Conservation (phyloP, 768 basidiomycete species). For the Leucocoprinus birnbaumii region DNA sequence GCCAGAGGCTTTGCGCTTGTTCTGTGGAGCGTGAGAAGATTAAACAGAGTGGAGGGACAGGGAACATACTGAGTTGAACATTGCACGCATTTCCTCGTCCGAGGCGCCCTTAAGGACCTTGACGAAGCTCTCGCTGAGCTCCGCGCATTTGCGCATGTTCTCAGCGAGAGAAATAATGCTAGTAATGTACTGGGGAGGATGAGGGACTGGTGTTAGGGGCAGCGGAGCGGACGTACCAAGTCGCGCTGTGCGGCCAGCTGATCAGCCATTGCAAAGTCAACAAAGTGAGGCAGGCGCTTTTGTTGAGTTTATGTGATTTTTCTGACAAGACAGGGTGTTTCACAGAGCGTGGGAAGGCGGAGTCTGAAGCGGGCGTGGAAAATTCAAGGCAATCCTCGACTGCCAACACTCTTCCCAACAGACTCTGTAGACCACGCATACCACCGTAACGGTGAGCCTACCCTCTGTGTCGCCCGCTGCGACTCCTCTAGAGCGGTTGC, state of each 20-base stretch:
- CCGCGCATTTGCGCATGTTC: slow-evolving; percentile 60
- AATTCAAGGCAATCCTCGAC: slow-evolving; percentile 15
- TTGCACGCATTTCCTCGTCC: slow-evolving; percentile 9
- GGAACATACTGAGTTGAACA: background rate
- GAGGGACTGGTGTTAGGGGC: slow-evolving; percentile 3
- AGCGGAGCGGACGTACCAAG: slow-evolving; percentile 26
- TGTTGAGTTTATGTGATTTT: slow-evolving; percentile 15
- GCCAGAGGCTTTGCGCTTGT: slow-evolving; percentile 55
- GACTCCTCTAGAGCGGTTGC: slow-evolving; percentile 22
- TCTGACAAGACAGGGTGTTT: slow-evolving; percentile 23
- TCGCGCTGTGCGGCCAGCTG: slow-evolving; percentile 29
- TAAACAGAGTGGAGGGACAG: background rate
- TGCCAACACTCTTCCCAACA: slow-evolving; percentile 16
- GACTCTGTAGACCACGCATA: slow-evolving; percentile 24
- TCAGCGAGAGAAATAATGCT: slow-evolving; percentile 57
- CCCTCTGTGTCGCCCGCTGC: slow-evolving; percentile 21
- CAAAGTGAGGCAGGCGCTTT: background rate
- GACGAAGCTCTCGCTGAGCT: slow-evolving; percentile 58
- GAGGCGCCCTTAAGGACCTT: slow-evolving; percentile 33
- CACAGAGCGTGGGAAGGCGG: slow-evolving; percentile 38
- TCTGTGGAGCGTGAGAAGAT: slow-evolving; percentile 20
- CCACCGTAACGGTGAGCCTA: slow-evolving; percentile 21
- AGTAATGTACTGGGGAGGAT: slow-evolving; percentile 45
- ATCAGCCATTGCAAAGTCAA: slow-evolving; percentile 21
- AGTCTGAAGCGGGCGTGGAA: slow-evolving; percentile 29